phyloP scores from a whole-genome alignment of 169 alveolate species.

The Plasmodium gonderi region DNA sequence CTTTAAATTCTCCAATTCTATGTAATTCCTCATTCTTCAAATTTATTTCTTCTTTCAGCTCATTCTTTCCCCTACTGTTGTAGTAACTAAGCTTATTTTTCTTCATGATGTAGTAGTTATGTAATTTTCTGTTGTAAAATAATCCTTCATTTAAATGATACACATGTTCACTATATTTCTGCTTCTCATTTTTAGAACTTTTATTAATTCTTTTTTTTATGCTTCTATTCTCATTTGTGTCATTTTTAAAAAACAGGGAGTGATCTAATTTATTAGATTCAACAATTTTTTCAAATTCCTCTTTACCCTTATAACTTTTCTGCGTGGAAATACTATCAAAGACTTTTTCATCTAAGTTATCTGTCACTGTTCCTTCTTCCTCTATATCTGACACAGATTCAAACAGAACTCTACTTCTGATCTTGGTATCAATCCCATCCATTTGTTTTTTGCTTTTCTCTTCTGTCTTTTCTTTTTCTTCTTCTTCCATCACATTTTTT shows the following conservation, averaged over 20 bases:
- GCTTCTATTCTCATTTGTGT: too few species aligned
- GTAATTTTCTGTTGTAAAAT: constrained; percentile 13
- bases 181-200: not conserved
- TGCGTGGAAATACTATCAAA: too few species aligned
- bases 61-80: not conserved
- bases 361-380: not conserved
- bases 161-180: constrained; percentile 9
- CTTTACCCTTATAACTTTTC: too few species aligned
- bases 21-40: constrained; percentile 70
- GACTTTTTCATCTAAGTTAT: not conserved
- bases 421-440: not conserved
- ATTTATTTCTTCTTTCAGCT: constrained; percentile 71
- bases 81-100: constrained; percentile 3
- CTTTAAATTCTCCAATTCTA: constrained; percentile 82
- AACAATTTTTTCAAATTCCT: too few species aligned
- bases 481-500: not conserved
- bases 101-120: constrained; percentile 7
- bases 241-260: too few species aligned
- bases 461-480: not conserved
- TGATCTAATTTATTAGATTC: too few species aligned
- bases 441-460: not conserved
- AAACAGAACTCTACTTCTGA: not conserved
- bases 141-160: constrained; percentile 28
- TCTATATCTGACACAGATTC: not conserved
- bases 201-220: too few species aligned